A percentile compares a stretch with the other conserved stretches of the same genome.
Conservation (phyloP, 2,329 filamentous ascomycete genomes). For the Apiospora phragmitis region DNA sequence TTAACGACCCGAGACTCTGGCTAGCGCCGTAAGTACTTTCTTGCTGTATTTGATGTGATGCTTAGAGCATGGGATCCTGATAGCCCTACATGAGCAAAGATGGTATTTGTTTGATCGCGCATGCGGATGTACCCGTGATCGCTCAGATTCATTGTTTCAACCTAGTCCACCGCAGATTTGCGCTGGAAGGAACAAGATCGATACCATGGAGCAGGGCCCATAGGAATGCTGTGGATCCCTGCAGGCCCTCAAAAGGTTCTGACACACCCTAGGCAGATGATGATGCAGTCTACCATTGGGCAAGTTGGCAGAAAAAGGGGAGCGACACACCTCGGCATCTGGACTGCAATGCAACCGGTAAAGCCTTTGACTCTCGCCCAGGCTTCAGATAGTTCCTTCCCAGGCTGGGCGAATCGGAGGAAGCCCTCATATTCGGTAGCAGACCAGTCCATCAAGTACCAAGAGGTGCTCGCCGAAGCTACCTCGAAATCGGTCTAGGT, state of each 20-base stretch:
- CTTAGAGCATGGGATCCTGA: neutral
- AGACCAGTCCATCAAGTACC: neutral
- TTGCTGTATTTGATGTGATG: neutral
- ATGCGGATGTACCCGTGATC: neutral
- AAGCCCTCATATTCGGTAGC: neutral
- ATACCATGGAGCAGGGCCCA: neutral
- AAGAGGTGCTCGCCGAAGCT: neutral
- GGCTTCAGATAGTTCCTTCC: neutral
- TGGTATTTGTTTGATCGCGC: too few species aligned
- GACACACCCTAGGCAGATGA: neutral
- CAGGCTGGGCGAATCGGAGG: neutral
- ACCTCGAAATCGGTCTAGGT: neutral
- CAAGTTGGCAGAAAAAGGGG: neutral
- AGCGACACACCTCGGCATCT: neutral
- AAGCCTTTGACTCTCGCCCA: neutral
- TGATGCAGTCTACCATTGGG: neutral
- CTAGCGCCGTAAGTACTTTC: neutral
- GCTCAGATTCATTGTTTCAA: neutral
- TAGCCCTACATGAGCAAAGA: neutral
- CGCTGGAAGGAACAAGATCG: neutral
- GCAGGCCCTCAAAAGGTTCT: neutral
- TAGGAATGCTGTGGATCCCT: neutral
- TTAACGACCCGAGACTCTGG: neutral
- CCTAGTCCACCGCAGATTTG: neutral
- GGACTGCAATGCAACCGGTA: slow-evolving; percentile 9